Base-by-base conservation (phyloP, 768 basidiomycete species). In the Austroboletus festivus region DNA sequence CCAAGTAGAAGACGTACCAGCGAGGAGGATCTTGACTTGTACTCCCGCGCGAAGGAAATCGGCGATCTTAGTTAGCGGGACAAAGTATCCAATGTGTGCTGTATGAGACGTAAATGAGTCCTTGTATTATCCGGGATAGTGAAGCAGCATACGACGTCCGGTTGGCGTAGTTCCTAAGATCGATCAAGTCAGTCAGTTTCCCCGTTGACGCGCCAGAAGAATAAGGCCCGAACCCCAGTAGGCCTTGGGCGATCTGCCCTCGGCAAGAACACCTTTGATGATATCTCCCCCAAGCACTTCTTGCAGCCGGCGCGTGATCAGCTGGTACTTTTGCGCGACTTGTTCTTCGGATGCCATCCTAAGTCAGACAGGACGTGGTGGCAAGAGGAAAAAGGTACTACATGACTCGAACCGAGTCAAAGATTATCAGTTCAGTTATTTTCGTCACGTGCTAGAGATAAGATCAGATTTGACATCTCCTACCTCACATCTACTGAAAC, bases 61-160 rank as follows among this genome's bases (percentile, higher is more conserved):
- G 9, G 93, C 92, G 48, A 99, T 90, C 75, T 99, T 99, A 20
- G 82, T 85, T 52, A 98, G 71, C 2, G 96, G 84, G 0, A 95
- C 95, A 65, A 96, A 95, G 76, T 99, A 99, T 6, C 91, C 96
- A 49, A 98, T 86, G 61, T 98, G 96, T 7, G 95, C 95, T 98
- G 59, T 37, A 50, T 13, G 34, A 21, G 24, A 20, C 16, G 31
- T 13, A 44, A 49, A 42, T 40, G 48, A 47, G 42, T 46, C 6
- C 12, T 38, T 10, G 31, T 10, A n/a, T n/a, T n/a, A n/a, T n/a
- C n/a, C n/a, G n/a, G n/a, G n/a, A n/a, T 1, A 28, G 30, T 1
- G 26, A 35, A n/a, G 12, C 6, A 21, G 23, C 23, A 18, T 68
- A 97, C 93, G 95, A 73, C 93, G 72, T 57, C 95, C 95, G 8